Base-by-base conservation (phyloP, 768 basidiomycete species). In the Tulasnella calospora region DNA sequence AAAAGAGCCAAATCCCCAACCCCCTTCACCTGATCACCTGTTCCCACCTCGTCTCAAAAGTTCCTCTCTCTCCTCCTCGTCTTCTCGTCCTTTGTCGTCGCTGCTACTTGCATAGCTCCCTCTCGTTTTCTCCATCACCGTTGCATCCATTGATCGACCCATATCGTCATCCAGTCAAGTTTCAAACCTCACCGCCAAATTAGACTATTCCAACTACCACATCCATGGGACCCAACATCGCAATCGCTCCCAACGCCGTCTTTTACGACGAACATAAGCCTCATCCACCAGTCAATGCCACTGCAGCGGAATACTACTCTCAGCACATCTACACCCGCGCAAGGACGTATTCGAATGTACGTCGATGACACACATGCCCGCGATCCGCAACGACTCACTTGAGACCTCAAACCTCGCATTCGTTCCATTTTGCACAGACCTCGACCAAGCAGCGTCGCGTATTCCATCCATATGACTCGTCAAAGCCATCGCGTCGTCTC, bases 341-440 rank as follows among this genome's bases (percentile, higher is more conserved):
- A 23, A 88, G 95, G 82, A 97, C 95, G 0, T 98, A 95, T 84
- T 95, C 94, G 81, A 90, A 90, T 79, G 95, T 96, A 85, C 81
- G 91, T 84, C 21, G 44, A 51, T 51, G 44, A 46, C 79, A 12
- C 38, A 67, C 36, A 36, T 55, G 17, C 47, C 12, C 47, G 17
- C 47, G 17, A 51, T 21, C 23, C 21, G 21, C 21, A 51, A 23
- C 47, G 47, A 51, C 47, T 51, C 47, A 51, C 47, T 51, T 51
- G 19, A 19, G 0, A 23, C 23, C 41, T 4, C 47, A 51, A 51
- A 19, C 47, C 47, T 51, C 47, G 47, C 23, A 33, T 21, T 21
- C 23, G 9, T 21, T 21, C 21, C 72, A 61, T 30, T 41, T 30
- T 23, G 30, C 36, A 13, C 44, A 74, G 57, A 69, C 47, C 38